phyloP scores from a whole-genome alignment of 805 yeast genomes.

The Ogataea paraovalis region DNA sequence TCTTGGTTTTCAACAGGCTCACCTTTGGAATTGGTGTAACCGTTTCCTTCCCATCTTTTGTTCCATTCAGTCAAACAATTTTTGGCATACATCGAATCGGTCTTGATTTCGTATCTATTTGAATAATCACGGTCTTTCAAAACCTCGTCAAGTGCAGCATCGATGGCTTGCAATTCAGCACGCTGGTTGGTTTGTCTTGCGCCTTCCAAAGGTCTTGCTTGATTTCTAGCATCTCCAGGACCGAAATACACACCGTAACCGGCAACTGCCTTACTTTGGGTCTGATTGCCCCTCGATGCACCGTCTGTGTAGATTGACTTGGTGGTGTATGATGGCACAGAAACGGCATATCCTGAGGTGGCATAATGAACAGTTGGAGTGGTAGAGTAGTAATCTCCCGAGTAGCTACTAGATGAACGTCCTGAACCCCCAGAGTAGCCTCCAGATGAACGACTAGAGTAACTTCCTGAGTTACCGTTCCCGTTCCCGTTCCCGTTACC shows the following conservation, averaged over 20 bases:
- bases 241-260: slow-evolving; percentile 83
- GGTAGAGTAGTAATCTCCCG: no score
- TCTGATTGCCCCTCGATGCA: slow-evolving; percentile 62
- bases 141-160: slow-evolving; percentile 47
- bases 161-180: slow-evolving; percentile 73
- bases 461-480: no score
- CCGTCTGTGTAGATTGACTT: slow-evolving; percentile 69
- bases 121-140: slow-evolving; percentile 13
- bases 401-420: not conserved
- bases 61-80: slow-evolving; percentile 57
- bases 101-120: slow-evolving; percentile 39
- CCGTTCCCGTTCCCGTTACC: no score
- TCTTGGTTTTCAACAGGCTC: slow-evolving; percentile 47
- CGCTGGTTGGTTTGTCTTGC: slow-evolving; percentile 67
- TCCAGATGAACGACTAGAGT: not conserved
- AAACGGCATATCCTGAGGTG: no score
- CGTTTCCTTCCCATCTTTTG: slow-evolving; percentile 50
- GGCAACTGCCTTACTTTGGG: slow-evolving; percentile 33
- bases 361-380: no score
- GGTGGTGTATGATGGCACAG: no score
- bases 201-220: slow-evolving; percentile 46
- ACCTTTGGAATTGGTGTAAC: slow-evolving; percentile 47
- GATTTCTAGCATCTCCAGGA: slow-evolving; percentile 46
- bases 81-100: slow-evolving; percentile 71
- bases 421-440: not conserved